A percentile compares a stretch with the other conserved stretches of the same genome.
These are phyloP conservation scores for Acer yangbiense DNA, from an alignment of 345 rosid species.

Conservation along the genomic window DNA sequence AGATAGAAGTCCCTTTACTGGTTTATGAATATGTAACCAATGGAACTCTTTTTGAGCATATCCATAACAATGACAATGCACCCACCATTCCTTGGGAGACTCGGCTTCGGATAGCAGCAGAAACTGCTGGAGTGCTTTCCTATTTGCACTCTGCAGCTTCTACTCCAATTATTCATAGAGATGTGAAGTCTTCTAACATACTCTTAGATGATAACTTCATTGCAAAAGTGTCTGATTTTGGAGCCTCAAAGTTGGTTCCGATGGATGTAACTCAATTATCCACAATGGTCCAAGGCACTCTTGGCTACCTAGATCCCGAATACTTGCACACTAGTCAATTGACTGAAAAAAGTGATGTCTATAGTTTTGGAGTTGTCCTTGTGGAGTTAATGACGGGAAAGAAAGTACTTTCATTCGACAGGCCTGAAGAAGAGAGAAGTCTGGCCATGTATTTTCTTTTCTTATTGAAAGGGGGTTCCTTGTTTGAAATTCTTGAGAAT, in stretches of 20 bases:
- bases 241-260: constrained; percentile 41
- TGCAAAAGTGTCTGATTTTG: constrained; percentile 50
- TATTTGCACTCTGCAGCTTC: constrained; percentile 48
- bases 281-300: constrained; percentile 49
- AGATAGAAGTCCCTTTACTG: constrained; percentile 11
- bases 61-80: constrained; percentile 3
- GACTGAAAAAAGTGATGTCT: constrained; percentile 53
- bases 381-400: constrained; percentile 32
- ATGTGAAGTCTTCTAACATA: background rate
- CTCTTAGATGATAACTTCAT: constrained; percentile 33
- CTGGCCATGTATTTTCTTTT: constrained; percentile 28
- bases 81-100: constrained; percentile 28
- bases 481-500: background rate
- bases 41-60: constrained; percentile 15
- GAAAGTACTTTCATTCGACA: constrained; percentile 28
- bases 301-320: constrained; percentile 44
- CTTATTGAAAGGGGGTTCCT: constrained; percentile 15
- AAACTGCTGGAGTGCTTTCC: constrained; percentile 36
- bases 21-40: constrained; percentile 27
- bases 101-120: constrained; percentile 33
- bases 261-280: constrained; percentile 34
- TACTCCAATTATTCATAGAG: constrained; percentile 27
- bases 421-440: constrained; percentile 26
- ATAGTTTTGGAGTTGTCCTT: constrained; percentile 47
- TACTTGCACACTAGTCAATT: constrained; percentile 33